Conservation (phyloP, 1,284 basidiomycete genomes). For the Neolentinus lepideus region DNA sequence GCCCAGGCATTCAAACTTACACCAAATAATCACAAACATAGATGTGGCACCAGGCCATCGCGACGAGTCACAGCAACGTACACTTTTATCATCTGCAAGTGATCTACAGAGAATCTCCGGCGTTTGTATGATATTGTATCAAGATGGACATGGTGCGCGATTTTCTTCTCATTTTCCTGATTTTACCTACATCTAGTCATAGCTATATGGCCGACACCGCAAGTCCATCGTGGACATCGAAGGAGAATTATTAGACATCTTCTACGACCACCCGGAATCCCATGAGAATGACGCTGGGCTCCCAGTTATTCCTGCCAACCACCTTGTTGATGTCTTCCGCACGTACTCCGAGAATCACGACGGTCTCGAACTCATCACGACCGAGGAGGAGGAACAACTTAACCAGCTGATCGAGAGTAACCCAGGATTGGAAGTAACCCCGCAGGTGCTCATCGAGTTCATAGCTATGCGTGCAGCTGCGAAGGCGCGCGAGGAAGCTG, state of each 20-base stretch:
- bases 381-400: slow-evolving; percentile 52
- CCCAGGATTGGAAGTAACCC: slow-evolving; percentile 62
- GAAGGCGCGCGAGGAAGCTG: slow-evolving; percentile 16
- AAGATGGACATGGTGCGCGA: background rate
- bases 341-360: slow-evolving; percentile 51
- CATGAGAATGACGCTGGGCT: slow-evolving; percentile 47
- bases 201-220: slow-evolving; percentile 41
- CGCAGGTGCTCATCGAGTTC: slow-evolving; percentile 55
- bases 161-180: background rate
- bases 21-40: background rate
- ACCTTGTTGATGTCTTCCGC: slow-evolving; percentile 59
- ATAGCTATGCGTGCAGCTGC: slow-evolving; percentile 54
- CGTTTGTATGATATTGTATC: background rate
- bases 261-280: slow-evolving; percentile 52
- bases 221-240: slow-evolving; percentile 65
- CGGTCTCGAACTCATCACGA: slow-evolving; percentile 48
- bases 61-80: background rate
- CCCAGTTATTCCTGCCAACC: slow-evolving; percentile 55
- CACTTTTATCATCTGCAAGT: background rate
- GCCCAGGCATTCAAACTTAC: background rate
- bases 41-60: background rate
- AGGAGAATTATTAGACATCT: slow-evolving; percentile 56
- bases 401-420: slow-evolving; percentile 46
- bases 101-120: background rate
- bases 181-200: background rate